Conservation (phyloP, 129 eudicot species). For the Escallonia rubra region DNA sequence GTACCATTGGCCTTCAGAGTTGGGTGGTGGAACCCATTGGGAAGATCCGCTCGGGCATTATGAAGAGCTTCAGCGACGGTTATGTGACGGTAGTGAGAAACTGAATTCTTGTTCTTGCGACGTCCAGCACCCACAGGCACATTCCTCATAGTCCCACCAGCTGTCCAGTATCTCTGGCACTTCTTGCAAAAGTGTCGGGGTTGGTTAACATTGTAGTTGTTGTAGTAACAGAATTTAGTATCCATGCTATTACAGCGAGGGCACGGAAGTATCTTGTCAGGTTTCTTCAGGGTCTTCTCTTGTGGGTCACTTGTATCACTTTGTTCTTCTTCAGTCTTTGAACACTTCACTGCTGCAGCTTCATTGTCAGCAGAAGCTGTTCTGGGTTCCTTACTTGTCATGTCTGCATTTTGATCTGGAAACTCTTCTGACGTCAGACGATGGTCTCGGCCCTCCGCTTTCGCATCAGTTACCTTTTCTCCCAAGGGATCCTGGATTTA, state of each 20-base stretch:
- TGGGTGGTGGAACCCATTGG: constrained; percentile 32
- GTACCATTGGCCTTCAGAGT: constrained; percentile 48
- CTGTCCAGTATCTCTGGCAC: constrained; percentile 96
- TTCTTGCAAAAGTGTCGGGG: constrained; percentile 93
- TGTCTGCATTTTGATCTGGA: constrained; percentile 26
- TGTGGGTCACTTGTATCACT: constrained; percentile 40
- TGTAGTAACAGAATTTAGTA: constrained; percentile 84
- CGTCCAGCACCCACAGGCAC: constrained; percentile 94
- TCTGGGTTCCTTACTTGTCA: constrained; percentile 22
- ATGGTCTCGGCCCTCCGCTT: constrained; percentile 35
- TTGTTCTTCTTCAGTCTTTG: constrained; percentile 59
- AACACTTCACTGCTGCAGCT: constrained; percentile 26
- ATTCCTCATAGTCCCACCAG: constrained; percentile 90
- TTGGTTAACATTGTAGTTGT: constrained; percentile 79
- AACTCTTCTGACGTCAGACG: constrained; percentile 38
- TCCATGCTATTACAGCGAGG: constrained; percentile 94
- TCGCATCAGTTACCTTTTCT: constrained; percentile 19
- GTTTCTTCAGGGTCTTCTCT: constrained; percentile 69
- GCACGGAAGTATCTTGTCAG: constrained; percentile 78
- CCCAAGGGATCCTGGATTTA: constrained; percentile 25
- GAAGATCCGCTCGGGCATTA: constrained; percentile 24
- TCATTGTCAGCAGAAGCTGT: constrained; percentile 35
- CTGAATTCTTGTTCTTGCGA: constrained; percentile 63
- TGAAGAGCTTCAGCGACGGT: constrained; percentile 56
- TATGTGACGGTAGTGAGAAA: constrained; percentile 48